These are phyloP conservation scores for Phytophthora capsici DNA, from an alignment of 352 stramenopile species.

Conservation along the genomic window DNA sequence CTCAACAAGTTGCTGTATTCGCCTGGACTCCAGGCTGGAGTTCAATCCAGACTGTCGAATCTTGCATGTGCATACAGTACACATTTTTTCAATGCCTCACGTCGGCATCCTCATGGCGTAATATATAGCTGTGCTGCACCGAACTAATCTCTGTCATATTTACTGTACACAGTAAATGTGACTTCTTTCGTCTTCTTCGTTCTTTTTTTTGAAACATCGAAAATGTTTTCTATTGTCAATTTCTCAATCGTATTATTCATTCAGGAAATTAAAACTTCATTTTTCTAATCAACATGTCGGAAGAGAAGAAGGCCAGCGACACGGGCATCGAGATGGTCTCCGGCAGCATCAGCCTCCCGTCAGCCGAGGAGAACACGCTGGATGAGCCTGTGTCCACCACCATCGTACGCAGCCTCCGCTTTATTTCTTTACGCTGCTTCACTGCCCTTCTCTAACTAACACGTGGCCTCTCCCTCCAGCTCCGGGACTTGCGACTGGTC, in stretches of 20 bases:
- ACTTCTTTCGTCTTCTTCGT: too few relatives aligned
- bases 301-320: slow-evolving; percentile 28
- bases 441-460: not conserved
- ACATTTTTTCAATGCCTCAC: too few relatives aligned
- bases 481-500: slow-evolving; percentile 89
- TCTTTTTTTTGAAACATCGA: too few relatives aligned
- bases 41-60: too few relatives aligned
- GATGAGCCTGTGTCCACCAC: slow-evolving; percentile 89
- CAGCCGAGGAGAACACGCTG: slow-evolving; percentile 78
- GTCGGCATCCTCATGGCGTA: too few relatives aligned
- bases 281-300: slow-evolving; percentile 28
- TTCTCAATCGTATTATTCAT: slow-evolving; percentile 17
- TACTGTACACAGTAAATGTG: too few relatives aligned
- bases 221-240: not conserved
- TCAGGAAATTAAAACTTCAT: slow-evolving; percentile 10
- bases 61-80: too few relatives aligned
- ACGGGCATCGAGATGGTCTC: slow-evolving; percentile 56
- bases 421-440: not conserved
- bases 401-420: slow-evolving; percentile 62
- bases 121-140: too few relatives aligned
- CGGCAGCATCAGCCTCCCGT: slow-evolving; percentile 83
- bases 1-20: too few relatives aligned
- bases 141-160: too few relatives aligned
- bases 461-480: slow-evolving; percentile 37
- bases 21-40: too few relatives aligned